phyloP scores from a whole-genome alignment of 2,329 filamentous ascomycete species.

The Clarireedia homoeocarpa region DNA sequence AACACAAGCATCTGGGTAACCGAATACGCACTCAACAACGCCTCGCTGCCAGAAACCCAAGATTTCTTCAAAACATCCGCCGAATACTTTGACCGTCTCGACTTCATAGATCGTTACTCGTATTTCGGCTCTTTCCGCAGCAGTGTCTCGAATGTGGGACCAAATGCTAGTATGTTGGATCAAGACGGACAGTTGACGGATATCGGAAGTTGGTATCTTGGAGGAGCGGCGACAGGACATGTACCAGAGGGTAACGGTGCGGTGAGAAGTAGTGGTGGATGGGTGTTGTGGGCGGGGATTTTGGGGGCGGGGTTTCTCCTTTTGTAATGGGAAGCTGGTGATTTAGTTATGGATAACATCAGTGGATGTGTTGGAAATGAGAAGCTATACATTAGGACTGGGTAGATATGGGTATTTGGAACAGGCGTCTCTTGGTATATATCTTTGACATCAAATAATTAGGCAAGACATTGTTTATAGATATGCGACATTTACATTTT shows the following conservation, averaged over 20 bases:
- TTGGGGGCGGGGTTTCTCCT: neutral
- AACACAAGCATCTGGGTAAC: constrained; percentile 66
- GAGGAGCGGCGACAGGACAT: constrained; percentile 40
- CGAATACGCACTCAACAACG: constrained; percentile 57
- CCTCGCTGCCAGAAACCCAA: constrained; percentile 50
- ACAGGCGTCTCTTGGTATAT: neutral
- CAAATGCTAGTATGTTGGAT: constrained; percentile 64
- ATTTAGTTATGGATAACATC: neutral
- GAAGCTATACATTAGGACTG: neutral
- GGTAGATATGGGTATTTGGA: neutral
- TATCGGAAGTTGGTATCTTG: constrained; percentile 72
- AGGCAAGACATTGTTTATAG: too few species aligned
- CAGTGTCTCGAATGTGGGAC: constrained; percentile 63
- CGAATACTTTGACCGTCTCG: constrained; percentile 58
- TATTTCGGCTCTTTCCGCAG: constrained; percentile 55
- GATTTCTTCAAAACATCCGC: constrained; percentile 59
- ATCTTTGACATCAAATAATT: neutral
- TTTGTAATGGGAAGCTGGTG: neutral
- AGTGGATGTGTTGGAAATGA: neutral
- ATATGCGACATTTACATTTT: too few species aligned
- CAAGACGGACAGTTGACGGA: constrained; percentile 62
- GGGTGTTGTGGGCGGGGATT: neutral
- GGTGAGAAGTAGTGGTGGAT: neutral
- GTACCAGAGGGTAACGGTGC: constrained; percentile 11
- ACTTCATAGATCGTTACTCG: constrained; percentile 54